Evolutionary conservation across 192 early-diverging fungal genomes (phyloP).

Genomic region (Bifiguratus adelaidae): DNA sequence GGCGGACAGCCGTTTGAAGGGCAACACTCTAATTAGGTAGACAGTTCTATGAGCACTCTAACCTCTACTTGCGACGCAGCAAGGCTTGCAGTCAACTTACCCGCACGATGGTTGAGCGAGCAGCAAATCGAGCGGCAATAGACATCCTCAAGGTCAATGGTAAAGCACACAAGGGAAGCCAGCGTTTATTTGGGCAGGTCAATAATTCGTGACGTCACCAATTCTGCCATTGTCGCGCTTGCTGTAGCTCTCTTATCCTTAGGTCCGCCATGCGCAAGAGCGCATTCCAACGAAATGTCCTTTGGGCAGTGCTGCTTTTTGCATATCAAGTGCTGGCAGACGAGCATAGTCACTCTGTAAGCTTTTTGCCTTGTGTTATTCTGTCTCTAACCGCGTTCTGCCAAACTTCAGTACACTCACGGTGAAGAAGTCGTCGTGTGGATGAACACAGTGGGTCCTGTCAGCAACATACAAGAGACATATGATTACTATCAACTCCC

Average conservation of each 20-base stretch:
- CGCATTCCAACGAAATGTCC: background rate
- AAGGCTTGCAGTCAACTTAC: no score
- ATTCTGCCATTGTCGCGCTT: background rate
- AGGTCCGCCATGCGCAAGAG: no score
- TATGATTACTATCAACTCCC: constrained; percentile 67
- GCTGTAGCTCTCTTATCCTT: no score
- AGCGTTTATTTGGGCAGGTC: no score
- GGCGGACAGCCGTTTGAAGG: background rate
- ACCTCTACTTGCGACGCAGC: no score
- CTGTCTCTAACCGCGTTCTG: background rate
- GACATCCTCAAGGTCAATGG: no score
- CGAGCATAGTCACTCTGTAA: background rate
- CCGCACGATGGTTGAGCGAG: no score
- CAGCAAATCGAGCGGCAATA: no score
- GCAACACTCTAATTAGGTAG: no score
- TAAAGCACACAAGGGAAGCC: no score
- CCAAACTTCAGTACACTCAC: constrained; percentile 32
- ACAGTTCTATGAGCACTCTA: no score
- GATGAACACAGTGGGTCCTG: constrained; percentile 53
- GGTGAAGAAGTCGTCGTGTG: constrained; percentile 60
- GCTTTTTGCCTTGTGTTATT: background rate
- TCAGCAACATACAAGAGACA: constrained; percentile 61
- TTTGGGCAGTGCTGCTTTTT: background rate
- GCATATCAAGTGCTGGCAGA: background rate
- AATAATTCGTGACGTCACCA: background rate